phyloP scores from a whole-genome alignment of 2,329 filamentous ascomycete genomes.

The Xylariaceae sp. region DNA sequence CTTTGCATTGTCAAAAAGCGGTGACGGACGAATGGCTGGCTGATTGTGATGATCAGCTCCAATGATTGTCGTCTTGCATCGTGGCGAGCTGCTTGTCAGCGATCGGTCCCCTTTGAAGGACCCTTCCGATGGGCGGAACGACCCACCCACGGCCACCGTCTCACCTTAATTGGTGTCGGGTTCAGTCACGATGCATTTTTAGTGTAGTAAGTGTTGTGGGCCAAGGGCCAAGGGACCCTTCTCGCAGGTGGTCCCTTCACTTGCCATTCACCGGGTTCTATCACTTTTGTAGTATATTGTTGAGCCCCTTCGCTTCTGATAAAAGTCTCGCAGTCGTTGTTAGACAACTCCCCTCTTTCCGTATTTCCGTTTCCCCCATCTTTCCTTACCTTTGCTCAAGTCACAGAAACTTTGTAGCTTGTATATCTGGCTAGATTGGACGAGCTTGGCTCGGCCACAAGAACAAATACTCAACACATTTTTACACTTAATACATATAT shows the following conservation, averaged over 20 bases:
- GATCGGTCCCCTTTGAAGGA: not conserved
- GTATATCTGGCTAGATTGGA: no score
- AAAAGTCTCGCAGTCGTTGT: no score
- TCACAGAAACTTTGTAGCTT: no score
- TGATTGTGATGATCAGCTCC: not conserved
- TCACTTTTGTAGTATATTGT: not conserved
- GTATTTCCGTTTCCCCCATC: no score
- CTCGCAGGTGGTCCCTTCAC: slow-evolving; percentile 6
- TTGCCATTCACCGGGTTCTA: not conserved
- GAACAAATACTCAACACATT: no score
- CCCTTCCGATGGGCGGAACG: slow-evolving; percentile 1
- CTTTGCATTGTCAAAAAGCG: not conserved
- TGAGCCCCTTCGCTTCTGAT: not conserved
- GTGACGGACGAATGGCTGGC: not conserved
- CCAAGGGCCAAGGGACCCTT: slow-evolving; percentile 20
- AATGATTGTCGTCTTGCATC: slow-evolving; percentile 14
- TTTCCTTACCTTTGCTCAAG: no score
- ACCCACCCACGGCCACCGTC: slow-evolving; percentile 3
- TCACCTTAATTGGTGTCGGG: slow-evolving; percentile 9
- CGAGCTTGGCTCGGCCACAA: no score
- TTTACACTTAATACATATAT: no score
- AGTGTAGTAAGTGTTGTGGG: not conserved
- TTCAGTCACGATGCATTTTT: slow-evolving; percentile 22
- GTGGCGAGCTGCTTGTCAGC: slow-evolving; percentile 7
- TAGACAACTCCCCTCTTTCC: no score